Conservation (phyloP, 345 rosid species). For the Salix arbutifolia region DNA sequence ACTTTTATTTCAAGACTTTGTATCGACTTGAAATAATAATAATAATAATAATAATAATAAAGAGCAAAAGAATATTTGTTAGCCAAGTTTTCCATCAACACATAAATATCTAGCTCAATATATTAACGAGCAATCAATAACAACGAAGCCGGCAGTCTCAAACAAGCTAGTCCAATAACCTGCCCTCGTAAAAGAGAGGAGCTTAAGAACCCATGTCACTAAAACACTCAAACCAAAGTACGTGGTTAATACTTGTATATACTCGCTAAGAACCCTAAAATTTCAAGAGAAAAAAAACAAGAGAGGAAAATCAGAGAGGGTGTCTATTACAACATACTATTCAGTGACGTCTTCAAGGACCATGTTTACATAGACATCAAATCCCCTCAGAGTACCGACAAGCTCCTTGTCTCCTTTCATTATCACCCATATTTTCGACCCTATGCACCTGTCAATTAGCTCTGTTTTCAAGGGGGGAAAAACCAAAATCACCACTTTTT, state of each 20-base stretch:
- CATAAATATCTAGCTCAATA: not conserved
- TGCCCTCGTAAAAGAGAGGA: not conserved
- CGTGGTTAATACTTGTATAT: not conserved
- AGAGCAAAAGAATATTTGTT: not conserved
- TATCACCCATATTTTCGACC: slow-evolving; percentile 83
- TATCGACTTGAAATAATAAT: not conserved
- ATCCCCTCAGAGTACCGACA: slow-evolving; percentile 70
- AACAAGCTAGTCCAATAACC: not conserved
- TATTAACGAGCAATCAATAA: not conserved
- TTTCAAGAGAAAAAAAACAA: not conserved
- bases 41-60: too few species aligned
- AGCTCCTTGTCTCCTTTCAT: slow-evolving; percentile 96
- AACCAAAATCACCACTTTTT: slow-evolving; percentile 3
- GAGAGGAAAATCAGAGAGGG: not conserved
- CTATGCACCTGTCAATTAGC: slow-evolving; percentile 78
- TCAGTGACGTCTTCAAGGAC: slow-evolving; percentile 74
- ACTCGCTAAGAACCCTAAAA: not conserved
- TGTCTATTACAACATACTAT: slow-evolving; percentile 35
- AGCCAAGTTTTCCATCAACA: not conserved
- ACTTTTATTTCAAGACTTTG: not conserved
- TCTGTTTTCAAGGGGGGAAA: slow-evolving; percentile 33
- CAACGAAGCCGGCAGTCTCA: not conserved
- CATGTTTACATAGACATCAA: slow-evolving; percentile 81
- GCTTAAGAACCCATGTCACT: not conserved
- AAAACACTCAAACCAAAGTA: not conserved